These are phyloP conservation scores for Geotrichum siamense DNA, from an alignment of 1,139 yeast species.

Conservation along the genomic window DNA sequence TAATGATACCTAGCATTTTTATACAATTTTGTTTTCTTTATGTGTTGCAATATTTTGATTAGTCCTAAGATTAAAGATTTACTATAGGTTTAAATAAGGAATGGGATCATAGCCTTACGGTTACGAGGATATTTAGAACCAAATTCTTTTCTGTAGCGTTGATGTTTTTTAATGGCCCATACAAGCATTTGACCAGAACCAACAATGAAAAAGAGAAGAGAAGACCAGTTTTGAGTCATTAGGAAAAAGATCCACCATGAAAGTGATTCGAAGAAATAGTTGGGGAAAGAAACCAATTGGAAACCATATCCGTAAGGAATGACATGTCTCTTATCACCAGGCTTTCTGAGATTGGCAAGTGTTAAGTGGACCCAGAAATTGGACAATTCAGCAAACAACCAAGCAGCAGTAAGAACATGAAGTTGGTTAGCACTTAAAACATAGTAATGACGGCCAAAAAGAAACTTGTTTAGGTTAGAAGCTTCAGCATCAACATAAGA, in stretches of 20 bases:
- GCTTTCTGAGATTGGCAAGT: constrained; percentile 49
- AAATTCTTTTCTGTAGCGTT: constrained; percentile 58
- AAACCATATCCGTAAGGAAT: constrained; percentile 50
- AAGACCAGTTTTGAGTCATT: constrained; percentile 70
- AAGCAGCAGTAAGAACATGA: constrained; percentile 34
- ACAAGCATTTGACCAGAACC: constrained; percentile 71
- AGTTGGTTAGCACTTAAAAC: constrained; percentile 21
- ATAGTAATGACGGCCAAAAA: constrained; percentile 29
- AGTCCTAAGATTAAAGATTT: no score
- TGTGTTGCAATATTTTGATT: no score
- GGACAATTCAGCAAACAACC: constrained; percentile 63
- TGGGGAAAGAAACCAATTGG: constrained; percentile 51
- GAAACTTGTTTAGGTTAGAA: constrained; percentile 20
- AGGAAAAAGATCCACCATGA: constrained; percentile 66
- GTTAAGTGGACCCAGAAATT: constrained; percentile 64
- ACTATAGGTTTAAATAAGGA: constrained; percentile 36
- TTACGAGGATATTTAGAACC: constrained; percentile 68
- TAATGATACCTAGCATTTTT: no score
- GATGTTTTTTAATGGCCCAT: constrained; percentile 74
- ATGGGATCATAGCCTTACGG: constrained; percentile 63
- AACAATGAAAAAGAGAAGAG: constrained; percentile 60
- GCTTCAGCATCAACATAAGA: constrained; percentile 27
- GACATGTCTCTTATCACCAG: constrained; percentile 42
- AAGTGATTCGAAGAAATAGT: constrained; percentile 79
- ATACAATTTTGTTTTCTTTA: no score